Base-by-base conservation (phyloP, 2,329 filamentous ascomycete genomes). In the Scleromitrula shiraiana region DNA sequence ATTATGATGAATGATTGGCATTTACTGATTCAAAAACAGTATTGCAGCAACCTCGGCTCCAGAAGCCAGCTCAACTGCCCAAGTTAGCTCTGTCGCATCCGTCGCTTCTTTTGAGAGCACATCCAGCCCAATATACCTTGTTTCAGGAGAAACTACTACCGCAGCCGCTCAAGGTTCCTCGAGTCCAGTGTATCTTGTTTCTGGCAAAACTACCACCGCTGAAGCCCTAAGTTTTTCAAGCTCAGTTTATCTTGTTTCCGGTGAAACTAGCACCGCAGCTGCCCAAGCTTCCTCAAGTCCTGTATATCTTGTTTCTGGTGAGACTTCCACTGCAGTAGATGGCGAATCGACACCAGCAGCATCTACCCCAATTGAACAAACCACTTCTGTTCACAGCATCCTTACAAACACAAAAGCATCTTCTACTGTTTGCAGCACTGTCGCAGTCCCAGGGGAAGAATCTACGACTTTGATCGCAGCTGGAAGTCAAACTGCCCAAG, bases 1-100 rank as follows among this genome's bases (percentile, higher is more conserved):
- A 20, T 14, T 24, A 7, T 7, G 7, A 14, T 4, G 9, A 22
- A 12, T 3, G 2, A 10, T 26, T 14, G n/a, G 6, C n/a, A 2
- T 22, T 35, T 42, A 23, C 45, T 47, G 23, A 47, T 36, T 42
- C 9, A 36, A 15, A 19, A 47, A 30, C 29, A 22, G 22, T 14
- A 12, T 33, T 2, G 39, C 43, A 15, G 30, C 32, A 19, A 45
- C 42, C 36, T 30, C 32, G n/a, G 27, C n/a, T 7, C 22, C 32
- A 19, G 15, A 19, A 36, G 7, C 26, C 7, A 45, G 23, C 32
- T 45, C 17, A 14, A 27, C 32, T 45, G 22, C 32, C 36, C 22
- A 15, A n/a, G 41, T 35, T 35, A 15, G 47, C 41, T 5, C 30
- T 7, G 23, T 22, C 19, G 32, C 26, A 22, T 38, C 32, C 10